Percentiles rank a stretch among this genome's conserved stretches.
These are phyloP conservation scores for Ophiosphaerella narmari DNA, from an alignment of 2,329 filamentous ascomycete genomes.

Conservation along the genomic window DNA sequence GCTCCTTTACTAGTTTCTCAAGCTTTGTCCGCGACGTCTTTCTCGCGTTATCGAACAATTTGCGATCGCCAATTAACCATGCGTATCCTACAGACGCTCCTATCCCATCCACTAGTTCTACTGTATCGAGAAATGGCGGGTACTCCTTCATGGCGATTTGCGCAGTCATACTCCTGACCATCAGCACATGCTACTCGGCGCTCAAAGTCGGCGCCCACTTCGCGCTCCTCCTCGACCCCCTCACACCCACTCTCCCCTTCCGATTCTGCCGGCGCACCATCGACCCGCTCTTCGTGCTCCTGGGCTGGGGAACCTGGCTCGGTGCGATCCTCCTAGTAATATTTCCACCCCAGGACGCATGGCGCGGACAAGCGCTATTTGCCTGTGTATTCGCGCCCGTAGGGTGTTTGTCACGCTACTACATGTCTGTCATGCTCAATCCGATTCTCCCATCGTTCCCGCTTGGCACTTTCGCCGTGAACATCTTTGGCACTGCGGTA, in stretches of 20 bases:
- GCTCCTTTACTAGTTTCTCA: conserved; percentile 89
- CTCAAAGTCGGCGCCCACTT: conserved; percentile 76
- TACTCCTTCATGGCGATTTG: conserved; percentile 83
- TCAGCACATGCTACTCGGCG: conserved; percentile 71
- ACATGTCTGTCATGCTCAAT: conserved; percentile 73
- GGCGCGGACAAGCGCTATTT: conserved; percentile 78
- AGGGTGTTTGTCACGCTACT: conserved; percentile 77
- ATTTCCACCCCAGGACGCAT: conserved; percentile 69
- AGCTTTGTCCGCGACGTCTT: conserved; percentile 82
- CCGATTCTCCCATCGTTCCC: conserved; percentile 70
- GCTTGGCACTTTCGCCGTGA: conserved; percentile 82
- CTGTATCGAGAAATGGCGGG: conserved; percentile 66
- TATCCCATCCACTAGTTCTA: conserved; percentile 33
- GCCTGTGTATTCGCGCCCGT: conserved; percentile 81
- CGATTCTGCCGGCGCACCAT: conserved; percentile 62
- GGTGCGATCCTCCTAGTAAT: conserved; percentile 73
- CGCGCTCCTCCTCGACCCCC: conserved; percentile 63
- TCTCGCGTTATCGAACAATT: conserved; percentile 75
- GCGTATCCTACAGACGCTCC: conserved; percentile 26
- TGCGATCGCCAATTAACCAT: conserved; percentile 59
- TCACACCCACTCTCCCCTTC: conserved; percentile 66
- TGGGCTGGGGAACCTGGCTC: conserved; percentile 78
- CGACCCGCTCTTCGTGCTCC: conserved; percentile 65
- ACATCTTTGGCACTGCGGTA: conserved; percentile 75
- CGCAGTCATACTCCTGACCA: conserved; percentile 73